These are phyloP conservation scores for Plasmodium adleri DNA, from an alignment of 169 alveolate species.

Conservation along the genomic window DNA sequence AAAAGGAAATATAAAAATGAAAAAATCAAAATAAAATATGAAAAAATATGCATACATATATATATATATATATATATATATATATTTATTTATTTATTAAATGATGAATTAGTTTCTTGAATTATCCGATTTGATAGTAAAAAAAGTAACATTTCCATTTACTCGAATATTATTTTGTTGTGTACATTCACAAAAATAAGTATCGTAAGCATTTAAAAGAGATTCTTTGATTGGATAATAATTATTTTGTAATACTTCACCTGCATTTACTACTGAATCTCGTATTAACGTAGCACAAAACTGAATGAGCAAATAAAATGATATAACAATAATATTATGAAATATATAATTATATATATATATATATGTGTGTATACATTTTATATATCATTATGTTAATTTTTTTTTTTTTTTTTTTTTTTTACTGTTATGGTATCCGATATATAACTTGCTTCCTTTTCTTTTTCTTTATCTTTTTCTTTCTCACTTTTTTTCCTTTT, in stretches of 20 bases:
- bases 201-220: constrained; percentile 30
- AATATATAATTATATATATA: background rate
- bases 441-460: constrained; percentile 43
- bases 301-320: background rate
- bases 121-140: constrained; percentile 23
- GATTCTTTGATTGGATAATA: constrained; percentile 69
- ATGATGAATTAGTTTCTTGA: background rate
- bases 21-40: too few relatives aligned
- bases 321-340: constrained; percentile 3
- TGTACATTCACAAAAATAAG: constrained; percentile 40
- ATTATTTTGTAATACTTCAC: constrained; percentile 50
- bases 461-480: constrained; percentile 56
- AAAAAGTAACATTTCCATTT: constrained; percentile 63
- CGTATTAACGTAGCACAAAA: constrained; percentile 51
- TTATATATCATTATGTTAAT: background rate
- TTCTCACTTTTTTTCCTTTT: constrained; percentile 23
- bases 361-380: background rate
- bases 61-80: too few relatives aligned
- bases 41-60: too few relatives aligned
- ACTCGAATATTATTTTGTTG: constrained; percentile 40
- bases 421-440: constrained; percentile 59
- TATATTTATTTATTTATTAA: background rate
- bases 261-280: constrained; percentile 50
- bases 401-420: constrained; percentile 1
- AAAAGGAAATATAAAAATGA: too few relatives aligned